These are phyloP conservation scores for Meripilus lineatus DNA, from an alignment of 1,284 basidiomycete genomes.

Conservation along the genomic window DNA sequence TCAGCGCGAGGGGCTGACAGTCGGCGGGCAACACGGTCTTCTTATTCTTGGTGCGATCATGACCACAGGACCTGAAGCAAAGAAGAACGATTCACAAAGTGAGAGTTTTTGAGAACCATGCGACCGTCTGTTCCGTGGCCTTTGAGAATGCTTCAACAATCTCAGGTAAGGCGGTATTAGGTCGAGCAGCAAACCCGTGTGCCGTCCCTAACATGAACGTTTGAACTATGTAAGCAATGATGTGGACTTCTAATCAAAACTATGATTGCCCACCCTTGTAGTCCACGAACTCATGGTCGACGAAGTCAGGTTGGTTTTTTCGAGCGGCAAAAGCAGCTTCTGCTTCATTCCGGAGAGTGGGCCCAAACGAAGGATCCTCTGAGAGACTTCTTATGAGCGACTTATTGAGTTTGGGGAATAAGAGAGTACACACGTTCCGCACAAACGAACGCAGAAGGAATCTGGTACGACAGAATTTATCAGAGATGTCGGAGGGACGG, in stretches of 20 bases:
- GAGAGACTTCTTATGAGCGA: neutral
- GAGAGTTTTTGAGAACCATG: constrained; percentile 33
- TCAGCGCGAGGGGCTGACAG: too few species aligned
- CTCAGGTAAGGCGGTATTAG: constrained; percentile 34
- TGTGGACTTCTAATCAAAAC: neutral
- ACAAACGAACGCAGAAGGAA: constrained; percentile 49
- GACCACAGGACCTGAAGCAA: too few species aligned
- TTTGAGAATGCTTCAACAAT: constrained; percentile 40
- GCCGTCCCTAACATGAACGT: constrained; percentile 30
- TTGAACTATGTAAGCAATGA: neutral
- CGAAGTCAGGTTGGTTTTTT: constrained; percentile 36
- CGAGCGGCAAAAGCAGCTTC: constrained; percentile 41
- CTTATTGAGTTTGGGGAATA: neutral
- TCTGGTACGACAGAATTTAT: constrained; percentile 12
- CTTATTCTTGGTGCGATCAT: too few species aligned
- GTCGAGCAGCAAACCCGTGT: constrained; percentile 45
- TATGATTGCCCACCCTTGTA: constrained; percentile 43
- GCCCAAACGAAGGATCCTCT: constrained; percentile 49
- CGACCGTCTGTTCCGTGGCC: constrained; percentile 28
- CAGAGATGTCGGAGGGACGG: too few species aligned
- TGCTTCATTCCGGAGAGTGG: constrained; percentile 32
- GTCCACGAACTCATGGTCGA: constrained; percentile 50
- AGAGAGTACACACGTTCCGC: constrained; percentile 53
- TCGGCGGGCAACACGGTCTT: too few species aligned
- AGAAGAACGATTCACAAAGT: too few species aligned